A percentile compares a stretch with the other conserved stretches of the same genome.
phyloP scores from a whole-genome alignment of 176 grass and related monocot species.

The Hsuehochloa calcarea region DNA sequence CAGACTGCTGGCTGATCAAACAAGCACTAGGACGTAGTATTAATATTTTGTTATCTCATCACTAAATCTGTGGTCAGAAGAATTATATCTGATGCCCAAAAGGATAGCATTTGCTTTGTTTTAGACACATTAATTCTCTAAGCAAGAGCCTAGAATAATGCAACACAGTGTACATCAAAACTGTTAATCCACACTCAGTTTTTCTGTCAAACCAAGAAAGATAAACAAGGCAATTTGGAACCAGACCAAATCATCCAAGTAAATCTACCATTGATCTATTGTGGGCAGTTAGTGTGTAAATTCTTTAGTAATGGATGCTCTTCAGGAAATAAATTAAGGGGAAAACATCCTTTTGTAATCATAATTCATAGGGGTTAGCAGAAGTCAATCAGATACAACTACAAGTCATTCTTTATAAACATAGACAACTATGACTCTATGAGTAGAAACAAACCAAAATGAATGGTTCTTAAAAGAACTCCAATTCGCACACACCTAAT shows the following conservation, averaged over 20 bases:
- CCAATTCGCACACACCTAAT: background rate
- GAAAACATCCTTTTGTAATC: background rate
- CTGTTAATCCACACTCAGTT: background rate
- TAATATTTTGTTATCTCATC: background rate
- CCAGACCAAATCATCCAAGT: constrained; percentile 4
- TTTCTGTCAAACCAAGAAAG: background rate
- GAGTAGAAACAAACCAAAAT: background rate
- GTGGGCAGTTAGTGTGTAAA: background rate
- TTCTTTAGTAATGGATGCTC: background rate
- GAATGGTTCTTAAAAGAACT: constrained; percentile 19
- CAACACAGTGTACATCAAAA: background rate
- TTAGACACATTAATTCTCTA: background rate
- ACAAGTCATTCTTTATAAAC: constrained; percentile 7
- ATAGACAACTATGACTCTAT: background rate
- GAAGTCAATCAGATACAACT: constrained; percentile 18
- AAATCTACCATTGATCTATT: constrained; percentile 15
- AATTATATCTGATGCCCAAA: background rate
- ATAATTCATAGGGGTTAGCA: constrained; percentile 8
- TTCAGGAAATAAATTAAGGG: constrained; percentile 4
- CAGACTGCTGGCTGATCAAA: background rate
- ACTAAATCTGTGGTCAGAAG: background rate
- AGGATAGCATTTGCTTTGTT: background rate
- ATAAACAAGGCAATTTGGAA: constrained; percentile 7
- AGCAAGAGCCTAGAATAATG: constrained; percentile 5
- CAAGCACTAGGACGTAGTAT: background rate